These are phyloP conservation scores for Pseudocercospora eumusae DNA, from an alignment of 2,329 filamentous ascomycete genomes.

Conservation along the genomic window DNA sequence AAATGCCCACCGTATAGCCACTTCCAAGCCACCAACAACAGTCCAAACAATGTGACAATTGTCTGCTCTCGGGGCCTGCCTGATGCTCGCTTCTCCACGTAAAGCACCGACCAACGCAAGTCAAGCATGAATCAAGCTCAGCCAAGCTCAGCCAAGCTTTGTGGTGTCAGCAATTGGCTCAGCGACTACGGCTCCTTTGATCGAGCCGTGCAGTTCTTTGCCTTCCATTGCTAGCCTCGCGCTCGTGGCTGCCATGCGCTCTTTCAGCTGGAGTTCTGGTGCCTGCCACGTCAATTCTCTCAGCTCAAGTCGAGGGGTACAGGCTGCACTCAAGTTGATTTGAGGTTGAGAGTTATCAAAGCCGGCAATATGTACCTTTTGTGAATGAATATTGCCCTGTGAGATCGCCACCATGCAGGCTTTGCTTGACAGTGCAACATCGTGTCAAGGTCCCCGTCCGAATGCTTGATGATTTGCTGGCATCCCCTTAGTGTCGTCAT, in stretches of 20 bases:
- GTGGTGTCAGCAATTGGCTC: background rate
- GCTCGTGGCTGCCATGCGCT: background rate
- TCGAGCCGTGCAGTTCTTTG: background rate
- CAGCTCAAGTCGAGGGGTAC: background rate
- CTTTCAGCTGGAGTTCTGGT: background rate
- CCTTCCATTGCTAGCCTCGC: background rate
- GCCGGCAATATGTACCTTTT: background rate
- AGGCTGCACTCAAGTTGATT: background rate
- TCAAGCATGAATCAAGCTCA: background rate
- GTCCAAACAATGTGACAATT: background rate
- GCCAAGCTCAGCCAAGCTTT: slow-evolving; percentile 2
- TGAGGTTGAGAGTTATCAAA: background rate
- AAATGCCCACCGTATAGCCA: background rate
- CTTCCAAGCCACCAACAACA: background rate
- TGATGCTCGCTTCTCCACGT: background rate
- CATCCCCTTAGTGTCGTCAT: background rate
- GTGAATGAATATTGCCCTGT: background rate
- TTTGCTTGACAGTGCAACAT: background rate
- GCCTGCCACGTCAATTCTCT: background rate
- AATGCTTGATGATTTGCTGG: background rate
- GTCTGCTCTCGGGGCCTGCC: background rate
- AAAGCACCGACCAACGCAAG: background rate
- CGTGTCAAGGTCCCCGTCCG: background rate
- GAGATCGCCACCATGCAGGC: background rate
- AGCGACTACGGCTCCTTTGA: background rate